phyloP scores from a whole-genome alignment of 2,329 filamentous ascomycete species.

The Rutstroemia sp. region DNA sequence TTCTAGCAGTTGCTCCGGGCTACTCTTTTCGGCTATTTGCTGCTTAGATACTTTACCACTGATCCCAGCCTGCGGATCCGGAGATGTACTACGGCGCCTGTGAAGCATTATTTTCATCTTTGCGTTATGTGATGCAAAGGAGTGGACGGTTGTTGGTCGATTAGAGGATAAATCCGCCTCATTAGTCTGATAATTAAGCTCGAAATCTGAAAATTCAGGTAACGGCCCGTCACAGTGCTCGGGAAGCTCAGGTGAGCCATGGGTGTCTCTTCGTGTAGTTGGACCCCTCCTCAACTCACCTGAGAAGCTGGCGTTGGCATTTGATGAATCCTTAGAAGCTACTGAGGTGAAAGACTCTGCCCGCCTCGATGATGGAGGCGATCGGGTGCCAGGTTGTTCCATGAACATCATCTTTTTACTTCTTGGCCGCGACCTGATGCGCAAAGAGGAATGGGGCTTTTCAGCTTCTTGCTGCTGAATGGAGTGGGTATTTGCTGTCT shows the following conservation, averaged over 20 bases:
- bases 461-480: not conserved
- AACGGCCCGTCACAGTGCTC: not conserved
- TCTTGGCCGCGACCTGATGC: constrained; percentile 25
- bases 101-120: too few relatives aligned
- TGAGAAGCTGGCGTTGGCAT: too few relatives aligned
- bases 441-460: constrained; percentile 19
- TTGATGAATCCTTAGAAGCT: not conserved
- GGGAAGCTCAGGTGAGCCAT: not conserved
- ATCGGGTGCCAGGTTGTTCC: constrained; percentile 15
- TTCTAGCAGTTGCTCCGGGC: too few relatives aligned
- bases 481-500: not conserved
- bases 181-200: not conserved
- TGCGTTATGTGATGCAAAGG: too few relatives aligned
- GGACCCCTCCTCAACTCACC: too few relatives aligned
- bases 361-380: not conserved
- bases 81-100: too few relatives aligned
- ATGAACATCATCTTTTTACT: constrained; percentile 29
- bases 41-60: too few relatives aligned
- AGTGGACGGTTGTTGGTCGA: not conserved
- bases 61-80: too few relatives aligned
- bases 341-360: not conserved
- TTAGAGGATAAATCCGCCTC: not conserved
- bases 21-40: too few relatives aligned
- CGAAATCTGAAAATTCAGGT: not conserved
- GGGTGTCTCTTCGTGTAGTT: too few relatives aligned